Conservation (phyloP, 2,329 filamentous ascomycete genomes). For the Leptographium procerum region DNA sequence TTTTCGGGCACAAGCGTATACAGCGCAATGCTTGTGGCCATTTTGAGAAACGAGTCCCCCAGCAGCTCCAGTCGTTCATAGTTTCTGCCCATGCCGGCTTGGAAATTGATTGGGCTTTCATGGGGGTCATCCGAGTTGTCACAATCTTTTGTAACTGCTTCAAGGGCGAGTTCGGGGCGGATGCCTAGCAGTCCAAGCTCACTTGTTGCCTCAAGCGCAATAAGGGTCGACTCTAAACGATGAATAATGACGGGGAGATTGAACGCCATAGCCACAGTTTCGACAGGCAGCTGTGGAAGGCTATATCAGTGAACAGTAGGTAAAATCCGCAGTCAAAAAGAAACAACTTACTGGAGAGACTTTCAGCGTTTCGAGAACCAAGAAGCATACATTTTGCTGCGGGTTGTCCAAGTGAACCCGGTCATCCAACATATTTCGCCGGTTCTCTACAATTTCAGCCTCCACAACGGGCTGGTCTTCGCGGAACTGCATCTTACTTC, state of each 20-base stretch:
- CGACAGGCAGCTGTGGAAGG: slow-evolving; percentile 48
- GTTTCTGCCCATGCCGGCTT: slow-evolving; percentile 81
- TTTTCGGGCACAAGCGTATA: slow-evolving; percentile 66
- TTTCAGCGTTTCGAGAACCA: slow-evolving; percentile 66
- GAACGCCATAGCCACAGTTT: slow-evolving; percentile 61
- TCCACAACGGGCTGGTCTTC: slow-evolving; percentile 71
- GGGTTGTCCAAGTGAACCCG: slow-evolving; percentile 36
- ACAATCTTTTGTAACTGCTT: slow-evolving; percentile 87
- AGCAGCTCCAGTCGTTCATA: slow-evolving; percentile 92
- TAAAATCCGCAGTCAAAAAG: slow-evolving; percentile 18
- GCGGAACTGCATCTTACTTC: slow-evolving; percentile 40
- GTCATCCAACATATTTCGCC: slow-evolving; percentile 75
- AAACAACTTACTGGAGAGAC: slow-evolving; percentile 53
- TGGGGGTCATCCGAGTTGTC: slow-evolving; percentile 69
- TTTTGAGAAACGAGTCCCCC: slow-evolving; percentile 89
- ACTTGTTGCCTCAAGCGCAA: slow-evolving; percentile 63
- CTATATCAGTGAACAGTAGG: slow-evolving; percentile 11
- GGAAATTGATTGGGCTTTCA: slow-evolving; percentile 58
- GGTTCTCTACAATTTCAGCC: slow-evolving; percentile 60
- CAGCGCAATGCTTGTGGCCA: slow-evolving; percentile 82
- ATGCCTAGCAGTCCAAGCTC: slow-evolving; percentile 50
- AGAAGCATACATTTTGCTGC: slow-evolving; percentile 39
- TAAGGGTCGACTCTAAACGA: slow-evolving; percentile 69
- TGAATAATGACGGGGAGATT: slow-evolving; percentile 76
- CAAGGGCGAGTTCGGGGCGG: slow-evolving; percentile 59